Evolutionary conservation across 2,329 filamentous ascomycete genomes (phyloP).

Genomic region (Aspergillus sp.): DNA sequence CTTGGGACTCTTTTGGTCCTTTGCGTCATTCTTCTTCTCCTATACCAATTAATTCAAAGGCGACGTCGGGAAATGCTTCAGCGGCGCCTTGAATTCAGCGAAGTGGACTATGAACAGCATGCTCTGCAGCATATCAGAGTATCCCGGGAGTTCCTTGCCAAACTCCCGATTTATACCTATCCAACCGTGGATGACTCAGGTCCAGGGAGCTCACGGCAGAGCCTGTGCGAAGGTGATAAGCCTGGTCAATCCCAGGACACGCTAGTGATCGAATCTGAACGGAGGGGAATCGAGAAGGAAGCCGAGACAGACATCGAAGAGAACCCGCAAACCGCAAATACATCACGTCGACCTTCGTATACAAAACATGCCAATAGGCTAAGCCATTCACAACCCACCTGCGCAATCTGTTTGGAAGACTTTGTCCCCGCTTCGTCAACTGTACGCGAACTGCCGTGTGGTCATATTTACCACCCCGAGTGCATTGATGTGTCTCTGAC

Average conservation of each 20-base stretch:
- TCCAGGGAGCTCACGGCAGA: background rate
- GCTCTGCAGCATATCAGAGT: slow-evolving; percentile 84
- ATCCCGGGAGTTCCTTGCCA: slow-evolving; percentile 70
- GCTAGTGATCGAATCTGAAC: background rate
- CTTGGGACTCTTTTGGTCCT: slow-evolving; percentile 79
- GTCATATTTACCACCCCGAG: slow-evolving; percentile 89
- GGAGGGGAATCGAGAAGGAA: background rate
- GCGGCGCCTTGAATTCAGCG: slow-evolving; percentile 72
- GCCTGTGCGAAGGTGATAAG: background rate
- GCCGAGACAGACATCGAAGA: background rate
- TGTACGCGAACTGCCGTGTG: slow-evolving; percentile 85
- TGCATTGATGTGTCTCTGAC: slow-evolving; percentile 87
- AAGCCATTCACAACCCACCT: slow-evolving; percentile 73
- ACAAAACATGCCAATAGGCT: slow-evolving; percentile 28
- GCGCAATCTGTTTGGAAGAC: slow-evolving; percentile 87
- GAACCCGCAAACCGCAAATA: background rate
- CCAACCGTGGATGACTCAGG: slow-evolving; percentile 40
- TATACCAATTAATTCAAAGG: slow-evolving; percentile 77
- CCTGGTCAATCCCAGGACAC: background rate
- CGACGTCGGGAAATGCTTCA: slow-evolving; percentile 70
- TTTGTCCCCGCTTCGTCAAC: slow-evolving; percentile 71
- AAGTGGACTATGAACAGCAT: slow-evolving; percentile 83
- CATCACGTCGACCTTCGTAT: background rate
- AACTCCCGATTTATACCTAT: slow-evolving; percentile 81
- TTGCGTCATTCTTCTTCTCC: slow-evolving; percentile 66